Evolutionary conservation across 257 asterid species (phyloP), one percentile per base, ranked within the genome.

Genomic region (Verbascum thapsus): DNA sequence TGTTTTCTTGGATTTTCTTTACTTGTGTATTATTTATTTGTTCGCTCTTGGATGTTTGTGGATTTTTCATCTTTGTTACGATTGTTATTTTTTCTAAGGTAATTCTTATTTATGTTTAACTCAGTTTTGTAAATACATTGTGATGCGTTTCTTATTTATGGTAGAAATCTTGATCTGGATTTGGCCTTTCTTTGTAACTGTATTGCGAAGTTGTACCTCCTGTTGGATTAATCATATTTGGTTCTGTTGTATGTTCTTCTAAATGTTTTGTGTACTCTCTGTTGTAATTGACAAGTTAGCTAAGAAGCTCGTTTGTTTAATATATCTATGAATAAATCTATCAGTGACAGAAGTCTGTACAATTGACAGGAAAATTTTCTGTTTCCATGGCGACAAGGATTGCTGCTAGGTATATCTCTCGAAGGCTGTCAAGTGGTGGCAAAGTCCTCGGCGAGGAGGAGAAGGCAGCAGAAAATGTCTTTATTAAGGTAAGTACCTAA

Each of bases 391-490:
- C 95, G 34, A 61, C 88, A 22, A 79, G 94, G 72, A 82, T 71
- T 71, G 90, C 87, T 65, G 69, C 83, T 74, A 79, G 99, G 56
- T 78, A 72, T 59, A 58, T 85, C 34, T 74, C 94, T 43, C 91
- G 99, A 40, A 82, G 95, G 85, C 75, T 92, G 44, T 89, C 91
- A 61, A 82, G 94, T 54, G 38, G 83, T 64, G 95, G 97, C 56
- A 92, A 73, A 72, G 40, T 92, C 57, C 81, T 89, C 58, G 59
- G 94, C 26, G 96, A 92, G 91, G 99, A 92, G 83, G 99, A 89
- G 79, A 85, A 81, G 85, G 99, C 99, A 78, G 99, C 99, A 53
- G 99, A 92, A 82, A 92, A 89, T 74, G 65, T 92, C 73, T 92
- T 83, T 77, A 89, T 92, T 64, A 89, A 89, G 97, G 97, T 92